Base-by-base conservation (phyloP, 768 basidiomycete species). In the Cyathus striatus region DNA sequence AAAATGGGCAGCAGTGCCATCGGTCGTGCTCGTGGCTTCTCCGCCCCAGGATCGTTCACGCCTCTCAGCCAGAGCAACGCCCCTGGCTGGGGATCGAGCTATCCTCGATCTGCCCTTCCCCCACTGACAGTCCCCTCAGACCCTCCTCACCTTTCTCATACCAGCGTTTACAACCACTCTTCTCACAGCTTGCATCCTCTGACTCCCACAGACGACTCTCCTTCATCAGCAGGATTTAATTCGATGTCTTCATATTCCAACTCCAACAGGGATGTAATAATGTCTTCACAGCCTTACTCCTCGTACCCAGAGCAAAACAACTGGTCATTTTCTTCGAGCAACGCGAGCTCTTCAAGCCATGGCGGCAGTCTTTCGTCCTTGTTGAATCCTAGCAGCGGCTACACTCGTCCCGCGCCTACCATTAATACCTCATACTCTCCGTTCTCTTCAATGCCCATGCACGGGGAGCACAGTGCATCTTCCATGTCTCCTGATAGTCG, bases 101-200 rank as follows among this genome's bases (percentile, higher is more conserved):
- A 79, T 66, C 59, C 79, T 45, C 77, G 83, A 39, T 70, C 77
- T 42, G 75, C 80, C 20, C 72, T 92, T 40, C 90, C 89, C 22
- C 89, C 89, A 21, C 75, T 92, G 42, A 89, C 83, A 39, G 88
- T 90, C 38, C 90, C 89, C 41, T 82, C 83, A 21, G 86, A 89
- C 42, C 74, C 83, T 14, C 75, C 78, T 5, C 70, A 82, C 45
- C 58, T 83, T 45, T 72, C 76, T 3, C 79, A 83, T 53, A 70
- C 65, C 48, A 65, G 61, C 58, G 65, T 83, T 51, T 85, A 84
- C 63, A 73, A 65, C 55, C 75, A 81, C 49, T 75, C 80, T 5
- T 67, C 78, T 9, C 80, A 81, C 51, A 70, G 71, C 30, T 68
- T 85, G 24, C 82, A 86, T 53, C 76, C 83, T 20, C 76, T 86